A percentile compares a stretch with the other conserved stretches of the same genome.
Evolutionary conservation across 768 basidiomycete species (phyloP).

Genomic region (Leccinum boreale): DNA sequence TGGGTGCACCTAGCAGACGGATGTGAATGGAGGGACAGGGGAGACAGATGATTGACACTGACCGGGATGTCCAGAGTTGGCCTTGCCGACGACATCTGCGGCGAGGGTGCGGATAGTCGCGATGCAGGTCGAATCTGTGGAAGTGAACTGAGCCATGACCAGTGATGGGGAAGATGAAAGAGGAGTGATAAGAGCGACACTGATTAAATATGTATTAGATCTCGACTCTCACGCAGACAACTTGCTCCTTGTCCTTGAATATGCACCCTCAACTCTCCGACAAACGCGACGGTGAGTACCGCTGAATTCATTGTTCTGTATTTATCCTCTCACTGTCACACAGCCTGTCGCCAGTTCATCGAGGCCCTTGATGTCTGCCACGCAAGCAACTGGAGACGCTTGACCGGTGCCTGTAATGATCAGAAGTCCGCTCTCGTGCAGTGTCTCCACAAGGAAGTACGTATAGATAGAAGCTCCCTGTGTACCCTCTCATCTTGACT

Average conservation of each 20-base stretch:
- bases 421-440: slow-evolving; percentile 65
- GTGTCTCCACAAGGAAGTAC: slow-evolving; percentile 71
- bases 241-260: background rate
- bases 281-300: slow-evolving; percentile 49
- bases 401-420: slow-evolving; percentile 68
- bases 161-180: slow-evolving; percentile 9
- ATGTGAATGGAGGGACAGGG: slow-evolving; percentile 4
- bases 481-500: background rate
- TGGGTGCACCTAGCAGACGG: slow-evolving; percentile 66
- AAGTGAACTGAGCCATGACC: slow-evolving; percentile 39
- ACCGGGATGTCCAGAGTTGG: slow-evolving; percentile 94
- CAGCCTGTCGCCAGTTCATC: slow-evolving; percentile 76
- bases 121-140: slow-evolving; percentile 55
- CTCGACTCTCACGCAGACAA: slow-evolving; percentile 1
- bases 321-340: slow-evolving; percentile 8
- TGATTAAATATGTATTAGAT: slow-evolving; percentile 5
- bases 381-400: slow-evolving; percentile 55
- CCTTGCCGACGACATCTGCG: slow-evolving; percentile 75
- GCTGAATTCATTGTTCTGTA: background rate
- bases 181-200: slow-evolving; percentile 1
- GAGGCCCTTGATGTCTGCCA: slow-evolving; percentile 75
- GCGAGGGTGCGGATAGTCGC: slow-evolving; percentile 76
- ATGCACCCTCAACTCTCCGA: slow-evolving; percentile 77
- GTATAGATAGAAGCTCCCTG: slow-evolving; percentile 5
- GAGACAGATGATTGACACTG: background rate